Base-by-base conservation (phyloP, 306 rosid genomes). In the Astragalus glycyphyllos region DNA sequence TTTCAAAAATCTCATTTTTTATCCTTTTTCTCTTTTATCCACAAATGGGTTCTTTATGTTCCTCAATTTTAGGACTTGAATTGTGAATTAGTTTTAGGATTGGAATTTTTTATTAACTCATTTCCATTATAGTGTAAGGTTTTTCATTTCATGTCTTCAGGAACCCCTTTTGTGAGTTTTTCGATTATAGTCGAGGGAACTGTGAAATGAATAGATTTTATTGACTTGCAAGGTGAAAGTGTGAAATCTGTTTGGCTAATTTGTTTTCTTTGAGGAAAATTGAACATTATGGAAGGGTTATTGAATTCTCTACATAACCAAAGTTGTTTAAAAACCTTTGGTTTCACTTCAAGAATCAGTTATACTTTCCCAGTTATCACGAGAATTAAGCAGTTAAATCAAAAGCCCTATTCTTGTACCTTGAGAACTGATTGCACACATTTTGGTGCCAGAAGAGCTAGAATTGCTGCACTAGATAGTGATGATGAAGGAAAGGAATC, bases 251-350 rank as follows among this genome's bases (percentile, higher is more conserved):
- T 58, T 66, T 53, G 41, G 47, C 42, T 62, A 57, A 38, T 65
- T 62, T 70, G 9, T 51, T 58, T 45, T 12, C n/a, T 59, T 59
- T 12, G 49, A 59, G 37, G 47, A 59, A 10, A 66, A 72, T 41
- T 48, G 67, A 53, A 68, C 16, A 54, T 8, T 45, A 87, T 90
- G 96, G 89, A 90, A 81, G 86, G 83, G 51, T 78, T 80, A 38
- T 69, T 80, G 35, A 79, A 76, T 78, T 59, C 84, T 64, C 68
- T 83, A 54, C 61, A 82, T 71, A 69, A 82, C 69, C 93, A 83
- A 60, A 77, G 53, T 74, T 85, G 80, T 75, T 74, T 80, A 15
- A 90, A 77, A 48, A 83, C 91, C 64, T 79, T 79, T 73, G 55
- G 79, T 58, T 80, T 82, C 38, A 58, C 77, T 44, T 78, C 82